phyloP scores from a whole-genome alignment of 2,329 filamentous ascomycete genomes.

The Grosmannia clavigera region DNA sequence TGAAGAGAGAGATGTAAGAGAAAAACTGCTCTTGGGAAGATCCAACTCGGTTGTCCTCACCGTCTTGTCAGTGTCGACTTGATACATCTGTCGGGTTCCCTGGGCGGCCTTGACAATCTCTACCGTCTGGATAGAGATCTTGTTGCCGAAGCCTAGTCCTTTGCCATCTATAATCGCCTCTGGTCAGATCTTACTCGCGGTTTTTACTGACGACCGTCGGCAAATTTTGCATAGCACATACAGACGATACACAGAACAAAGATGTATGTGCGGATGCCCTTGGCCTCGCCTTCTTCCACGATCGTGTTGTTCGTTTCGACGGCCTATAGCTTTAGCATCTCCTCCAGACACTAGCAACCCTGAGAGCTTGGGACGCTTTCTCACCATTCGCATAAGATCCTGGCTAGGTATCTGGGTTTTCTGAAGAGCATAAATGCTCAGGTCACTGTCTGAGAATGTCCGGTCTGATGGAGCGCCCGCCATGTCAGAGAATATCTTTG shows the following conservation, averaged over 20 bases:
- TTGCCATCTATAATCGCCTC: slow-evolving; percentile 22
- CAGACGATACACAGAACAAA: slow-evolving; percentile 41
- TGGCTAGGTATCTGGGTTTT: slow-evolving; percentile 18
- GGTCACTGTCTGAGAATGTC: slow-evolving; percentile 30
- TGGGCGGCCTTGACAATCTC: slow-evolving; percentile 34
- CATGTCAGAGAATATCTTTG: slow-evolving; percentile 38
- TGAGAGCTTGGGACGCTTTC: neutral
- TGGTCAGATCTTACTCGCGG: neutral
- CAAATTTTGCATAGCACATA: slow-evolving; percentile 13
- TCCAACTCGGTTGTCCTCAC: neutral
- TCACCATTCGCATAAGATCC: neutral
- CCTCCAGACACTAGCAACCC: neutral
- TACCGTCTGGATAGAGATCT: slow-evolving; percentile 37
- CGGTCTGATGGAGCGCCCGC: slow-evolving; percentile 28
- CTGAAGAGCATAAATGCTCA: slow-evolving; percentile 28
- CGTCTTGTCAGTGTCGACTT: slow-evolving; percentile 24
- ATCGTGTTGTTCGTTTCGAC: slow-evolving; percentile 27
- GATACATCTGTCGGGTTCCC: slow-evolving; percentile 26
- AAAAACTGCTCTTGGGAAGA: no score
- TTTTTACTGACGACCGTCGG: no score
- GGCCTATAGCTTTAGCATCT: slow-evolving; percentile 14
- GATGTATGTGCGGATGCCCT: slow-evolving; percentile 36
- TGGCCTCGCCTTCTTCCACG: slow-evolving; percentile 27
- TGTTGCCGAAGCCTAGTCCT: slow-evolving; percentile 36
- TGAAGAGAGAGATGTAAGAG: slow-evolving; percentile 10